phyloP scores from a whole-genome alignment of 345 rosid species.

The Gossypium bickii region DNA sequence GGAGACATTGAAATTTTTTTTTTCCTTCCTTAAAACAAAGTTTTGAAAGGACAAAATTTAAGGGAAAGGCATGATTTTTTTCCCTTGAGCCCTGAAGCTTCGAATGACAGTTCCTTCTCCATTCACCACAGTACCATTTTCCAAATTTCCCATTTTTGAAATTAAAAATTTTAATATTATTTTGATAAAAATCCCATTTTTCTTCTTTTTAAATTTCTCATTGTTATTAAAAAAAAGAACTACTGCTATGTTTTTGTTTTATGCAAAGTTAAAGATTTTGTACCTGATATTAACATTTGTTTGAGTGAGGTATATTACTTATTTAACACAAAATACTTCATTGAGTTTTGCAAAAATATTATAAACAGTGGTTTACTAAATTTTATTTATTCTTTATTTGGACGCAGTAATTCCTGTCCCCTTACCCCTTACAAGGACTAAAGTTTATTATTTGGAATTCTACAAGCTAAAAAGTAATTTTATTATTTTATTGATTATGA shows the following conservation, averaged over 20 bases:
- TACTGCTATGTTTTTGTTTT: too few relatives aligned
- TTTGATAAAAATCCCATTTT: too few relatives aligned
- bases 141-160: neutral
- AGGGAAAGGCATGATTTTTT: constrained; percentile 24
- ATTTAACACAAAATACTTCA: neutral
- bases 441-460: too few relatives aligned
- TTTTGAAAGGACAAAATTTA: constrained; percentile 20
- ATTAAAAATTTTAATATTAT: too few relatives aligned
- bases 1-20: constrained; percentile 14
- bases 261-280: neutral
- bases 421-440: too few relatives aligned
- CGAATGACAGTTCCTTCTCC: constrained; percentile 26
- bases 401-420: too few relatives aligned
- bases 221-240: too few relatives aligned
- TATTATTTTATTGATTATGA: too few relatives aligned
- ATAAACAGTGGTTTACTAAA: neutral
- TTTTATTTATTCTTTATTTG: too few relatives aligned
- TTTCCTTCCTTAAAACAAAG: neutral
- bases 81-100: constrained; percentile 2
- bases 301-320: too few relatives aligned
- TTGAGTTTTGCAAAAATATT: neutral
- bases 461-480: neutral
- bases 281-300: neutral
- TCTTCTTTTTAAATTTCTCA: too few relatives aligned
- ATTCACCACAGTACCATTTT: constrained; percentile 22